Evolutionary conservation across 257 asterid genomes (phyloP), one percentile per base, ranked within the genome.

Genomic region (Nicotiana paniculata): DNA sequence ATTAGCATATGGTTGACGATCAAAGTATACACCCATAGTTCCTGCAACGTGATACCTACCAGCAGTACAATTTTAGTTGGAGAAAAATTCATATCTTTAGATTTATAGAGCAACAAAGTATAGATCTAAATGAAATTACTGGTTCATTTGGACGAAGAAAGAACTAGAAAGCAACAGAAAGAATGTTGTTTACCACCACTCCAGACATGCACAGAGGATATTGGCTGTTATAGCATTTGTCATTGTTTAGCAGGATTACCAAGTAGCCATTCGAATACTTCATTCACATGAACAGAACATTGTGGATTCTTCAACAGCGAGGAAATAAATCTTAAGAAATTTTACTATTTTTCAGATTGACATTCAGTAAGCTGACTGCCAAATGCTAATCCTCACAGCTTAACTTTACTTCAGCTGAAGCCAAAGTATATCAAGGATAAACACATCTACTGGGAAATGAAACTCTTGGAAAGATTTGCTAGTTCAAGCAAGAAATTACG

Each of bases 41-140:
- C 98, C 99, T 80, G 99, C 98, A 89, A 96, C 78, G 85, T 96
- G 99, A 89, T 94, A 96, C 85, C 98, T 96, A 85, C 64, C 82
- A 81, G 82, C 83, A 81, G 83, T 84, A 83, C 77, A 84, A 84
- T 82, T 81, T 65, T 77, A 58, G 86, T 21, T 87, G 85, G 64
- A 82, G 66, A 58, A 80, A 85, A 61, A 81, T 80, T 80, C 68
- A 46, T 4, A 74, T 74, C 8, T 48, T 17, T 48, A 35, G 79
- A 51, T 26, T 7, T 48, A 51, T 26, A 24, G 43, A 43, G 46
- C 16, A 74, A 48, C 24, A 46, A 74, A 15, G 43, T 74, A 74
- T 53, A 9, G 17, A 53, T 9, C 43, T 13, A 48, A 13, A 6
- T 74, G 43, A 16, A 43, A 74, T 26, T 74, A 48, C 7, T 7